Percentiles rank a stretch among this genome's conserved stretches.
These are phyloP conservation scores for Solanum piurae DNA, from an alignment of 257 asterid species.

Conservation along the genomic window DNA sequence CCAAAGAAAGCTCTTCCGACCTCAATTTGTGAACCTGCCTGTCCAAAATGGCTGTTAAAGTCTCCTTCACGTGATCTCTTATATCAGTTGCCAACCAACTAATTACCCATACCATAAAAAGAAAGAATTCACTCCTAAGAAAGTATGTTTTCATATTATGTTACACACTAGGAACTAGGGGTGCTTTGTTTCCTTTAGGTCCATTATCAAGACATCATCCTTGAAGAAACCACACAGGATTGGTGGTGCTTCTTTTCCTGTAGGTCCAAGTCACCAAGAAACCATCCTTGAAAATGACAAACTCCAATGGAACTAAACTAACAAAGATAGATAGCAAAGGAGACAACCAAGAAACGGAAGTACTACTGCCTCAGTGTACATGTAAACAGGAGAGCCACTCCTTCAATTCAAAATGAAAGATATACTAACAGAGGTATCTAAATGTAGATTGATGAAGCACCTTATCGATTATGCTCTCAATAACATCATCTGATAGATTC, in stretches of 20 bases:
- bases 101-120: neutral
- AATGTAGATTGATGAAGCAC: slow-evolving; percentile 9
- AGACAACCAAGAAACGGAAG: neutral
- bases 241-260: neutral
- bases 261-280: neutral
- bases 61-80: neutral
- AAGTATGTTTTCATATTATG: neutral
- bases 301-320: neutral
- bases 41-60: neutral
- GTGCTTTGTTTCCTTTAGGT: neutral
- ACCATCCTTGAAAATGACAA: neutral
- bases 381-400: neutral
- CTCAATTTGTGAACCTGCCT: neutral
- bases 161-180: neutral
- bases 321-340: neutral
- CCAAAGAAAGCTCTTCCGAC: neutral
- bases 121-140: neutral
- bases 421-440: neutral
- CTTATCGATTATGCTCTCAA: slow-evolving; percentile 78
- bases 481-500: slow-evolving; percentile 80
- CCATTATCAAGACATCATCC: neutral
- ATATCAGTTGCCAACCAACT: neutral
- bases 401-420: neutral
- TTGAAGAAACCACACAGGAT: neutral
- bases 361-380: neutral